Conservation (phyloP, 2,329 filamentous ascomycete genomes). For the Pseudogymnoascus sp. region DNA sequence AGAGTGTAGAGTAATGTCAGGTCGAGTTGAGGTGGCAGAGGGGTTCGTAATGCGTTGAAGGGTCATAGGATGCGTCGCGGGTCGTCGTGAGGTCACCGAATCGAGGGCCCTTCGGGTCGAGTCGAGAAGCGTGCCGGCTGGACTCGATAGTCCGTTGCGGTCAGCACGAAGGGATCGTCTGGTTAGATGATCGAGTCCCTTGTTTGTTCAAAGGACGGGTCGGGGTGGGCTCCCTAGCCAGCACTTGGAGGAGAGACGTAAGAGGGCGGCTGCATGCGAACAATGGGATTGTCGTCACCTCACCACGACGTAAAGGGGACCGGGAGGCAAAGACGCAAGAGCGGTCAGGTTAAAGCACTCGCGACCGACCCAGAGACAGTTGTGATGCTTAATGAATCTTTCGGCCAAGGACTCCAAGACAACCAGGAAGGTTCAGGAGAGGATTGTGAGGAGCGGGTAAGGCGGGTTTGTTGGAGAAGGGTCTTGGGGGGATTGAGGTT, state of each 20-base stretch:
- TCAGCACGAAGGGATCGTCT: background rate
- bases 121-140: background rate
- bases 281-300: background rate
- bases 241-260: background rate
- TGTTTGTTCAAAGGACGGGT: background rate
- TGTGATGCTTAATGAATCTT: background rate
- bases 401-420: background rate
- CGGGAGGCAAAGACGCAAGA: background rate
- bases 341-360: background rate
- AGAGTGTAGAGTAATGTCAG: background rate
- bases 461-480: background rate
- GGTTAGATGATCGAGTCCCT: background rate
- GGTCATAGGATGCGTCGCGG: background rate
- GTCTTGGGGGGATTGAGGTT: background rate
- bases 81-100: background rate
- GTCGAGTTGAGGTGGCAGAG: background rate
- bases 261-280: background rate
- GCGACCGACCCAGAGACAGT: background rate
- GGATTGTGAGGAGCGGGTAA: background rate
- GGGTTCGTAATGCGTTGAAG: background rate
- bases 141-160: background rate
- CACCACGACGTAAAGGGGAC: background rate
- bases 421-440: background rate
- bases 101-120: background rate
- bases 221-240: background rate